phyloP scores from a whole-genome alignment of 768 basidiomycete genomes.

The Mycena vulgaris region DNA sequence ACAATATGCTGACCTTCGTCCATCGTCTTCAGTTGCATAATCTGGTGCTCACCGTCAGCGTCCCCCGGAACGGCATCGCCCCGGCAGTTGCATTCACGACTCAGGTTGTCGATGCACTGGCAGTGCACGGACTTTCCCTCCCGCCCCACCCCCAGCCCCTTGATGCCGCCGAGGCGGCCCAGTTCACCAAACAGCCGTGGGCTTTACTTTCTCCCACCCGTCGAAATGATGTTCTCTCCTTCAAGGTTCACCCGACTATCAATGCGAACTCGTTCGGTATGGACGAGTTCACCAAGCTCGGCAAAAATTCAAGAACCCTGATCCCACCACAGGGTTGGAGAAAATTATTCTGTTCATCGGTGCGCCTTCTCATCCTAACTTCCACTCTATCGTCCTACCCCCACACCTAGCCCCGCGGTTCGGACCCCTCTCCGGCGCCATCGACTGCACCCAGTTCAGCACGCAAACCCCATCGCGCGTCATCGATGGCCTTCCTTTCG shows the following conservation, averaged over 20 bases:
- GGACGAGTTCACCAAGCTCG: neutral
- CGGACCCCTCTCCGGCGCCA: neutral
- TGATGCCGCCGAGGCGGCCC: neutral
- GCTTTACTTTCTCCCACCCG: neutral
- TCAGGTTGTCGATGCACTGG: neutral
- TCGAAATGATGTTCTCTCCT: neutral
- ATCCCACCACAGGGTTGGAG: neutral
- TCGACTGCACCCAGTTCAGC: neutral
- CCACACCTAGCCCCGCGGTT: neutral
- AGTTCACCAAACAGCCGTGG: neutral
- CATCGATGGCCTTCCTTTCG: neutral
- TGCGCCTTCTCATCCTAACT: neutral
- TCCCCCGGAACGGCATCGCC: neutral
- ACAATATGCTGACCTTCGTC: neutral
- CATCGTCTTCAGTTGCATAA: neutral
- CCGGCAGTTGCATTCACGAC: neutral
- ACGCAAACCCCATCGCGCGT: neutral
- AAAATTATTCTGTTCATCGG: neutral
- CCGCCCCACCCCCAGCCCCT: neutral
- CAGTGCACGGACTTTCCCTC: neutral
- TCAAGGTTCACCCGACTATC: constrained; percentile 15
- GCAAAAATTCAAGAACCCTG: constrained; percentile 6
- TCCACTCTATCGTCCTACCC: no score
- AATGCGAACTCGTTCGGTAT: constrained; percentile 12
- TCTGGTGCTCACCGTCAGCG: neutral